These are phyloP conservation scores for Kokia cookei DNA, from an alignment of 441 rosid species.

Conservation along the genomic window DNA sequence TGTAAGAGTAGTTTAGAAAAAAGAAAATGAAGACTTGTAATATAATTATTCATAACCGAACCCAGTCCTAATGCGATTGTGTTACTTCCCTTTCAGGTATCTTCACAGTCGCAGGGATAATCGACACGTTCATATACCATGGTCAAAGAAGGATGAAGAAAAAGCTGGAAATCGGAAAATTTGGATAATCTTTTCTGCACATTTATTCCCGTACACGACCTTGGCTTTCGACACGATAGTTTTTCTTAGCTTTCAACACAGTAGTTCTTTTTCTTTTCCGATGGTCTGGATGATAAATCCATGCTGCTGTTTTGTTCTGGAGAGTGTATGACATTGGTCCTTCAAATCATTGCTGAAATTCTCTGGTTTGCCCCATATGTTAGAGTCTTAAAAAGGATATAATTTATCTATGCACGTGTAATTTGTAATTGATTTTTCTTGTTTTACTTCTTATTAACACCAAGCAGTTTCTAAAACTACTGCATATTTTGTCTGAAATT, in stretches of 20 bases:
- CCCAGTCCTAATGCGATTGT: neutral
- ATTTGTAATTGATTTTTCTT: neutral
- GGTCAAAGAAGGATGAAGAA: slow-evolving; percentile 36
- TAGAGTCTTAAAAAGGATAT: neutral
- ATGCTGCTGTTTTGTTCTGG: neutral
- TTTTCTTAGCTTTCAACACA: neutral
- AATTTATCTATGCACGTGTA: neutral
- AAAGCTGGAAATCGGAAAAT: slow-evolving; percentile 36
- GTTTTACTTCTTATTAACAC: neutral
- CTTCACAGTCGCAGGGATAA: slow-evolving; percentile 39
- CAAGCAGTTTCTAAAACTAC: neutral
- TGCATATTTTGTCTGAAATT: neutral
- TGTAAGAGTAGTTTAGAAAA: too few species aligned
- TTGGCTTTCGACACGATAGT: neutral
- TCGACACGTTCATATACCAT: slow-evolving; percentile 36
- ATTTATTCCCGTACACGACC: neutral
- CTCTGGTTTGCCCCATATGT: neutral
- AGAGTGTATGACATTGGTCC: neutral
- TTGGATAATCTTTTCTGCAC: slow-evolving; percentile 12
- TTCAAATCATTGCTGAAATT: neutral
- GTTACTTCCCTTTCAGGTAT: slow-evolving; percentile 16
- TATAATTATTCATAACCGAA: too few species aligned
- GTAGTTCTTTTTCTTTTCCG: neutral
- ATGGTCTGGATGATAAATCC: neutral
- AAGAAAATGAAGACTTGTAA: too few species aligned